Evolutionary conservation across 192 early-diverging fungal species (phyloP).

Genomic region (Linnemannia hyalina): DNA sequence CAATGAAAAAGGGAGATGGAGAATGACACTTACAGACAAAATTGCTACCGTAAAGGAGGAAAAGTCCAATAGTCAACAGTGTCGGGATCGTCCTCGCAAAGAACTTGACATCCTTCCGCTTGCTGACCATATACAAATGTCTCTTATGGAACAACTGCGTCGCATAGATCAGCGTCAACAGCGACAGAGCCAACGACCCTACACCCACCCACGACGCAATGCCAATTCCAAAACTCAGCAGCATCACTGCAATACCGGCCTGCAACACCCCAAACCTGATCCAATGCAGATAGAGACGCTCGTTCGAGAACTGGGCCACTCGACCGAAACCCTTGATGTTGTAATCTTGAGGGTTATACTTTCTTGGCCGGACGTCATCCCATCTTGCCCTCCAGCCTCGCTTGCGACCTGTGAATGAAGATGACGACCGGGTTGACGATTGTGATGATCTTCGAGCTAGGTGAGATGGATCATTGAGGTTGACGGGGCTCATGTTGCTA

Average conservation of each 20-base stretch:
- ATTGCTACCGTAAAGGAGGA: conserved; percentile 22
- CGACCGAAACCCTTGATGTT: conserved; percentile 20
- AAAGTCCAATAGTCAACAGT: conserved; percentile 8
- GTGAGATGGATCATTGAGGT: not conserved
- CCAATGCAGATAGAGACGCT: conserved; percentile 50
- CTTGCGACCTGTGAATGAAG: not conserved
- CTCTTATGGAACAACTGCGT: conserved; percentile 46
- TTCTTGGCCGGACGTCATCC: not conserved
- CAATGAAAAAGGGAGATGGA: not conserved
- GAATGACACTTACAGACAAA: conserved; percentile 29
- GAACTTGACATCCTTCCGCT: conserved; percentile 39
- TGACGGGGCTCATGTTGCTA: not conserved
- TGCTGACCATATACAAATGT: conserved; percentile 26
- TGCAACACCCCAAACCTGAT: conserved; percentile 41
- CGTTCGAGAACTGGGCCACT: conserved; percentile 30
- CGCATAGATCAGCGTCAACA: conserved; percentile 36
- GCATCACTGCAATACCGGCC: conserved; percentile 19
- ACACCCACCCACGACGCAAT: conserved; percentile 21
- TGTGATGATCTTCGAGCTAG: not conserved
- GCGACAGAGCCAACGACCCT: conserved; percentile 13
- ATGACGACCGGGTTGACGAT: not conserved
- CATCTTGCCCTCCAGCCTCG: not conserved
- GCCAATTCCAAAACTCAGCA: conserved; percentile 30
- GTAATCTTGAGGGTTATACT: conserved; percentile 10
- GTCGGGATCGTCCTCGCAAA: conserved; percentile 34